Base-by-base conservation (phyloP, 2,329 filamentous ascomycete species). In the Penicillium sp. region DNA sequence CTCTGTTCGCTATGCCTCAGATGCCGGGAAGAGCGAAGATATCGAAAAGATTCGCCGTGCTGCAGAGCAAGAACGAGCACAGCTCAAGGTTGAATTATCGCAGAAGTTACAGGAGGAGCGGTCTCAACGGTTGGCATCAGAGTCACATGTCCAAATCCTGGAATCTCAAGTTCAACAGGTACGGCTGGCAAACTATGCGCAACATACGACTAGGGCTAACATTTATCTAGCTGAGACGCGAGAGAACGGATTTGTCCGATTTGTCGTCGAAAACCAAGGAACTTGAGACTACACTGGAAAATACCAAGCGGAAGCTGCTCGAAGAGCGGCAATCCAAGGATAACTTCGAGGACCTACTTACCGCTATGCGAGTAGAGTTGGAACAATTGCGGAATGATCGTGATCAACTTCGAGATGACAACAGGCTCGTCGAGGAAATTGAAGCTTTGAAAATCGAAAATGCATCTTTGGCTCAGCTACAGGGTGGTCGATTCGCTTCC, bases 331-430 rank as follows among this genome's bases (percentile, higher is more conserved):
- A 90, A 72, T 86, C 90, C 67, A 97, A 96, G 74, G 88, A 91
- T 70, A 97, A 95, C 73, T 95, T 97, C 67, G 92, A 97, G 76
- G 93, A 97, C 72, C 82, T 99, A 43, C 82, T 97, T 45, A 86
- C 87, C 7, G 93, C 90, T 6, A 86, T 97, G 66, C 89, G 89
- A 66, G 84, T 86, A 25, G 92, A 99, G 72, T 81, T 97, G 15
- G 85, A 93, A 68, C 89, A 86, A 64, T 86, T 92, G 53, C 85
- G 89, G 59, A 93, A 94, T 65, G 93, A 99, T 76, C 86, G 92
- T 52, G 94, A 99, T 74, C 67, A 72, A 21, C 84, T 97, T 17
- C 88, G 91, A 29, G 93, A 97, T 62, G 91, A 96, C 74, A 82
- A 96, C 41, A 86, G 96, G 2, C 91, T 93, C 64, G 62, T 81